Evolutionary conservation across 371 early-diverging fungal species (phyloP).

Genomic region (Mucor saturninus): DNA sequence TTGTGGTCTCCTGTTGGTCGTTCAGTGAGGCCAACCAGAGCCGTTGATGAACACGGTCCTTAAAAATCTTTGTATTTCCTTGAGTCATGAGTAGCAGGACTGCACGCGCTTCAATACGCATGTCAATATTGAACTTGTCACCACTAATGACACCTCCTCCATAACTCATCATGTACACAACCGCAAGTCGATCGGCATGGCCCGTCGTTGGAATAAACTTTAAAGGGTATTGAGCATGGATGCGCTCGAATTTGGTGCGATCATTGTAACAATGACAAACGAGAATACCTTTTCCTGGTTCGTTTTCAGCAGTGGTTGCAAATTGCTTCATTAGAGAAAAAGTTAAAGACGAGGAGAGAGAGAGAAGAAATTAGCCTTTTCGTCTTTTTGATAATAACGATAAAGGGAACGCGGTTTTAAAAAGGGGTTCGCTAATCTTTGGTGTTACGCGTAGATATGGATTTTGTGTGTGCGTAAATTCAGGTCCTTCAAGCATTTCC

Average conservation of each 20-base stretch:
- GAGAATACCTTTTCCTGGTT: constrained; percentile 46
- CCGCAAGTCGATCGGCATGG: constrained; percentile 46
- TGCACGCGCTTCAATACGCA: constrained; percentile 49
- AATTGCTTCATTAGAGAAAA: constrained; percentile 22
- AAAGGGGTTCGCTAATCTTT: too few species aligned
- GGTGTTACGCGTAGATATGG: too few species aligned
- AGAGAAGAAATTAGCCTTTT: too few species aligned
- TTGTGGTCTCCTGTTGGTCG: constrained; percentile 11
- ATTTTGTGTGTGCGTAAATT: too few species aligned
- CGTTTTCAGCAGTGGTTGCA: constrained; percentile 26
- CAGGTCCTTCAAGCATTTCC: too few species aligned
- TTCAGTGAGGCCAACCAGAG: constrained; percentile 30
- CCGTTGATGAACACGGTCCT: constrained; percentile 36
- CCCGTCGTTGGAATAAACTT: constrained; percentile 52
- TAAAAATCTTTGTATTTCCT: constrained; percentile 80
- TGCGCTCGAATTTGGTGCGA: constrained; percentile 39
- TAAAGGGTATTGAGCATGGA: constrained; percentile 56
- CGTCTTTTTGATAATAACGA: too few species aligned
- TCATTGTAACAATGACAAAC: constrained; percentile 40
- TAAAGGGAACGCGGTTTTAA: too few species aligned
- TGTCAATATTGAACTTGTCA: constrained; percentile 60
- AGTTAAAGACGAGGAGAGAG: too few species aligned
- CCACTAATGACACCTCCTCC: constrained; percentile 84
- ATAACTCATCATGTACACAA: constrained; percentile 66
- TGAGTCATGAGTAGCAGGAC: constrained; percentile 75